phyloP scores from a whole-genome alignment of 768 basidiomycete species.

The Exsudoporus frostii region DNA sequence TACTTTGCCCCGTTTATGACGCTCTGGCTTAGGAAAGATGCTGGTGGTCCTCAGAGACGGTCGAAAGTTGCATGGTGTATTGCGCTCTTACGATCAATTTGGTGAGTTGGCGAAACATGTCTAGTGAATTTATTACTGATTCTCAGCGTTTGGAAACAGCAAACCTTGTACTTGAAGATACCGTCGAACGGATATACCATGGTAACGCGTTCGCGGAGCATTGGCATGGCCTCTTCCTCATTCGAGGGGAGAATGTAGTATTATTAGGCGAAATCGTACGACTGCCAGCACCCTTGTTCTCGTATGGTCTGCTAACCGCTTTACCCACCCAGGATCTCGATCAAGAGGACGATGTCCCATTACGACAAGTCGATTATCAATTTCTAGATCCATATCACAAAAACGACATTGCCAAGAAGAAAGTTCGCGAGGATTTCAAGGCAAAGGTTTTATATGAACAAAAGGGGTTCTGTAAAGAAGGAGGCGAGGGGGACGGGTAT shows the following conservation, averaged over 20 bases:
- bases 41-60: slow-evolving; percentile 95
- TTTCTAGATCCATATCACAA: slow-evolving; percentile 70
- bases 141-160: slow-evolving; percentile 46
- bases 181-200: slow-evolving; percentile 92
- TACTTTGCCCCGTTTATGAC: slow-evolving; percentile 22
- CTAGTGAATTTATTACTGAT: not conserved
- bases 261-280: slow-evolving; percentile 93
- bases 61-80: slow-evolving; percentile 91
- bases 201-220: slow-evolving; percentile 84
- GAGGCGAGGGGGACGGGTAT: slow-evolving; percentile 95
- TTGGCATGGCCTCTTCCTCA: slow-evolving; percentile 86
- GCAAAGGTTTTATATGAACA: slow-evolving; percentile 78
- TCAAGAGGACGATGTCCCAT: slow-evolving; percentile 82
- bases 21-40: slow-evolving; percentile 81
- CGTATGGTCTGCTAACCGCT: slow-evolving; percentile 2
- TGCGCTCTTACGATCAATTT: slow-evolving; percentile 98
- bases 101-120: slow-evolving; percentile 49
- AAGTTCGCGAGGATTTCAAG: slow-evolving; percentile 78
- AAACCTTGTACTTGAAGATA: slow-evolving; percentile 95
- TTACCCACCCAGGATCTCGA: slow-evolving; percentile 72
- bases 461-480: slow-evolving; percentile 91
- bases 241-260: slow-evolving; percentile 98
- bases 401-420: slow-evolving; percentile 68
- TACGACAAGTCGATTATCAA: slow-evolving; percentile 71
- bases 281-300: slow-evolving; percentile 18